Conservation (phyloP, 2,329 filamentous ascomycete species). For the Verticillium albo-atrum region DNA sequence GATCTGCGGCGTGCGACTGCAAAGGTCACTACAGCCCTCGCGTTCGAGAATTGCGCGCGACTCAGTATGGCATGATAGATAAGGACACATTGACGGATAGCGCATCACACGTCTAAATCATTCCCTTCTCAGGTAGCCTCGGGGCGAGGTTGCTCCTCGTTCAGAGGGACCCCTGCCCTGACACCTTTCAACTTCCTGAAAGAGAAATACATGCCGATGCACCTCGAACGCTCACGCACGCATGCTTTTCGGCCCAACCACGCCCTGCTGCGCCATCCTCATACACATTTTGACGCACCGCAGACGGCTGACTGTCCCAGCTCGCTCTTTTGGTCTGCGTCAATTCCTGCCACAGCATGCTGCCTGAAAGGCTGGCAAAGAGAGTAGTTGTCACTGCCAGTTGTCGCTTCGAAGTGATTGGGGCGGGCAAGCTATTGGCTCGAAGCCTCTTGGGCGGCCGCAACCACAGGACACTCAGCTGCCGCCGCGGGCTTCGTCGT, state of each 20-base stretch:
- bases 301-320: background rate
- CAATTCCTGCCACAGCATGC: background rate
- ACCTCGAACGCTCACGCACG: background rate
- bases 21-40: background rate
- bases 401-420: no score
- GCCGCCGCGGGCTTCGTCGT: no score
- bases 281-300: background rate
- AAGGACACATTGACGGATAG: background rate
- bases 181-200: slow-evolving; percentile 2
- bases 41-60: background rate
- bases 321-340: background rate
- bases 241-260: background rate
- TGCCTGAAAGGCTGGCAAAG: no score
- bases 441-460: background rate
- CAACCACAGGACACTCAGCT: background rate
- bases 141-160: background rate
- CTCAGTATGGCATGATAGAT: background rate
- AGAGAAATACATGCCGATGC: slow-evolving; percentile 4
- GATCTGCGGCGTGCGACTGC: background rate
- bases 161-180: background rate
- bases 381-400: no score
- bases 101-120: background rate
- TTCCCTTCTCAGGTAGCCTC: background rate
- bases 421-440: no score
- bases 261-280: background rate